phyloP scores from a whole-genome alignment of 2,329 filamentous ascomycete genomes.

The Fusarium miscanthi region DNA sequence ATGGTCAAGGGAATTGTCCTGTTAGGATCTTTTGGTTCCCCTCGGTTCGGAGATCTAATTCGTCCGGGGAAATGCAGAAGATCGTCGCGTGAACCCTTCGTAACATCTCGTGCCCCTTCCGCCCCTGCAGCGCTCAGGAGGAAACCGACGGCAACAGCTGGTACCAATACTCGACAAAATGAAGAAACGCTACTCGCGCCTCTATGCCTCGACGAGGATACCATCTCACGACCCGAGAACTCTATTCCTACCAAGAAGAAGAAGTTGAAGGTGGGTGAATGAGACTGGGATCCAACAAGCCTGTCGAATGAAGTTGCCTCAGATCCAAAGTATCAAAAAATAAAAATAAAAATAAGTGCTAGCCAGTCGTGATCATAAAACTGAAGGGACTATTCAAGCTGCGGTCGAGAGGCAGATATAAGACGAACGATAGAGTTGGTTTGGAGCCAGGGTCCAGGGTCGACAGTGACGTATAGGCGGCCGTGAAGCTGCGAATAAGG shows the following conservation, averaged over 20 bases:
- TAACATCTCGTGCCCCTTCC: slow-evolving; percentile 19
- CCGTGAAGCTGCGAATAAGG: slow-evolving; percentile 18
- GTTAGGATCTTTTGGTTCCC: slow-evolving; percentile 40
- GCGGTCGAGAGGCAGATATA: slow-evolving; percentile 18
- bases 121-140: slow-evolving; percentile 31
- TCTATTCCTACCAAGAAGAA: background rate
- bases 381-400: slow-evolving; percentile 14
- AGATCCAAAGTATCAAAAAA: slow-evolving; percentile 14
- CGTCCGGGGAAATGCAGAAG: slow-evolving; percentile 45
- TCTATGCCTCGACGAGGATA: slow-evolving; percentile 19
- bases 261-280: background rate
- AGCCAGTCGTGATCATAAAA: slow-evolving; percentile 23
- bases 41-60: slow-evolving; percentile 36
- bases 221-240: slow-evolving; percentile 24
- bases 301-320: background rate
- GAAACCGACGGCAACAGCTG: slow-evolving; percentile 37
- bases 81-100: slow-evolving; percentile 43
- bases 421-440: slow-evolving; percentile 12
- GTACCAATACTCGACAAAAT: slow-evolving; percentile 37
- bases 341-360: slow-evolving; percentile 2
- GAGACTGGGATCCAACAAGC: background rate
- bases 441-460: slow-evolving; percentile 20
- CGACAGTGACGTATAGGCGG: slow-evolving; percentile 33
- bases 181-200: slow-evolving; percentile 30
- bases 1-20: slow-evolving; percentile 69